Evolutionary conservation across 2,329 filamentous ascomycete genomes (phyloP).

Genomic region (Fusarium decemcellulare): DNA sequence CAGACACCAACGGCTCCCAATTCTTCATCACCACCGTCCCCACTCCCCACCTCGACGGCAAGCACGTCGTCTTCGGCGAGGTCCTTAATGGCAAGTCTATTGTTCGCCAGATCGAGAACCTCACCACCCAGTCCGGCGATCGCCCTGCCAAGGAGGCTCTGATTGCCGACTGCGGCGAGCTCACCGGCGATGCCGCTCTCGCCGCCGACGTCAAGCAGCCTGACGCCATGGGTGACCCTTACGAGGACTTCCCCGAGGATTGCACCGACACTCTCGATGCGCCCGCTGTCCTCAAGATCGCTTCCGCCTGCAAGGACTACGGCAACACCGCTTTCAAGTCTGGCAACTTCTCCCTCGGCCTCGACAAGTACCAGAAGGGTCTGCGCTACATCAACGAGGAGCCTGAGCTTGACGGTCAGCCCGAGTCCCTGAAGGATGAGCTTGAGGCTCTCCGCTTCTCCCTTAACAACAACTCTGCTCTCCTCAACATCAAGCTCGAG

Average conservation of each 20-base stretch:
- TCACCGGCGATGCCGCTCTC: conserved; percentile 78
- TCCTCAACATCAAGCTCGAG: conserved; percentile 86
- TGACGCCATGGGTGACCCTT: conserved; percentile 88
- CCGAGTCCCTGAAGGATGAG: conserved; percentile 75
- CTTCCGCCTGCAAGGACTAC: conserved; percentile 87
- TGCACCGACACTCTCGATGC: conserved; percentile 74
- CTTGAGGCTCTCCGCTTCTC: conserved; percentile 84
- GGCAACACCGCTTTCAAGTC: conserved; percentile 94
- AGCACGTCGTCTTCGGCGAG: conserved; percentile 98
- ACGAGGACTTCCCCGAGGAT: conserved; percentile 97
- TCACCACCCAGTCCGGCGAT: conserved; percentile 80
- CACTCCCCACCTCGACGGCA: conserved; percentile 95
- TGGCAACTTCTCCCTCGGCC: conserved; percentile 76
- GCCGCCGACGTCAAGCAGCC: conserved; percentile 77
- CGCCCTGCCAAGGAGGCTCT: conserved; percentile 81
- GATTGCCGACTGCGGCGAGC: conserved; percentile 89
- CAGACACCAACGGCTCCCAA: conserved; percentile 94
- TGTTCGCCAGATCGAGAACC: conserved; percentile 90
- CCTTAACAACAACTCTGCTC: conserved; percentile 89
- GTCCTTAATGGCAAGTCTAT: conserved; percentile 94
- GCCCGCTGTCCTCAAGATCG: conserved; percentile 81
- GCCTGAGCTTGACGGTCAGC: conserved; percentile 80
- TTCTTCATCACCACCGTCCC: conserved; percentile 98
- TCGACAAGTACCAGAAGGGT: conserved; percentile 96
- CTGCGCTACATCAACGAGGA: conserved; percentile 91